These are phyloP conservation scores for Mycena metata DNA, from an alignment of 768 basidiomycete species.

Conservation along the genomic window DNA sequence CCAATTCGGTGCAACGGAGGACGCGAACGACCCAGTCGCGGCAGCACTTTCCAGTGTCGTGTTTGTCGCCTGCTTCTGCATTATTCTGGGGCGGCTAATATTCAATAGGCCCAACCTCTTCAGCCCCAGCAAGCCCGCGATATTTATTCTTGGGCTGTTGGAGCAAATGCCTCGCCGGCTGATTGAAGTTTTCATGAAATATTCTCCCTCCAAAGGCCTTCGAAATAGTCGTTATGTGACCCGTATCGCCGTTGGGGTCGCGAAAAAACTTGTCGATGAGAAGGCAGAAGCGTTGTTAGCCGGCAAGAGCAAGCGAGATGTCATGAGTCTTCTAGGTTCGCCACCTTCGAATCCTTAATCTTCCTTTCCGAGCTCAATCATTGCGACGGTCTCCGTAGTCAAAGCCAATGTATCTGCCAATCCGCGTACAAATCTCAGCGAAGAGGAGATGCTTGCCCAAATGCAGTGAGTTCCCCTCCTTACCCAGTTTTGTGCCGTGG, in stretches of 20 bases:
- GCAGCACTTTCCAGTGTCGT: constrained; percentile 22
- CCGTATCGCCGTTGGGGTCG: constrained; percentile 57
- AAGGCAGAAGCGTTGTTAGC: constrained; percentile 62
- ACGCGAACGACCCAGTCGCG: constrained; percentile 15
- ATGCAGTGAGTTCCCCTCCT: constrained; percentile 47
- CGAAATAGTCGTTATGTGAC: constrained; percentile 21
- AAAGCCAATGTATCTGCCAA: constrained; percentile 38
- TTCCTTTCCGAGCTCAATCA: not conserved
- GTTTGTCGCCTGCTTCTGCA: constrained; percentile 4
- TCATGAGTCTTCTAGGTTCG: constrained; percentile 69
- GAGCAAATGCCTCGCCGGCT: constrained; percentile 13
- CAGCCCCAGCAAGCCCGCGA: constrained; percentile 10
- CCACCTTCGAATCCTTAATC: constrained; percentile 39
- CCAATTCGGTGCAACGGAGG: constrained; percentile 21
- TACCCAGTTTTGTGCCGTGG: not conserved
- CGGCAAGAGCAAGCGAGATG: constrained; percentile 66
- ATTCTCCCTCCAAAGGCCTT: constrained; percentile 17
- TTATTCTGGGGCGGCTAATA: not conserved
- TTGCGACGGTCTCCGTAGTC: not conserved
- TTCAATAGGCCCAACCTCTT: not conserved
- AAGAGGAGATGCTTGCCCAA: constrained; percentile 51
- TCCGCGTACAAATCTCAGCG: constrained; percentile 36
- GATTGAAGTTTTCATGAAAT: constrained; percentile 15
- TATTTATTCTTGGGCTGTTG: constrained; percentile 24
- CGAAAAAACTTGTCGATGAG: constrained; percentile 60